phyloP scores from a whole-genome alignment of 2,329 filamentous ascomycete species.

The Coniochaeta hoffmannii region DNA sequence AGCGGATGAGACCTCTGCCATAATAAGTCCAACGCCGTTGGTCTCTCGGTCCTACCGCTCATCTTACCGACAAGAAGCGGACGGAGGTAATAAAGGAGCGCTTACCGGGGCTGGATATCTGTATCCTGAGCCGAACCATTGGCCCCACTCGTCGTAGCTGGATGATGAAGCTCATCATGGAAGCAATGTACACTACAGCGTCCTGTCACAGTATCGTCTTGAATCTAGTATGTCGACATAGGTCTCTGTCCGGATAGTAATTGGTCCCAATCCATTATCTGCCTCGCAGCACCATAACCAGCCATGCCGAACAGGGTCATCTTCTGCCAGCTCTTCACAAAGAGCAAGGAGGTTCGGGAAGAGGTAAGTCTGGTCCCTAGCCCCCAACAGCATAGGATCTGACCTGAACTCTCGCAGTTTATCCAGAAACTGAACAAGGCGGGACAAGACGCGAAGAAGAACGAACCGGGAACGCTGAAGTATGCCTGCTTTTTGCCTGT shows the following conservation, averaged over 20 bases:
- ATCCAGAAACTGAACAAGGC: conserved; percentile 9
- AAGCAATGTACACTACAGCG: background rate
- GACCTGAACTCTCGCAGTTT: conserved; percentile 5
- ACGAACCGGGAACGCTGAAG: conserved; percentile 14
- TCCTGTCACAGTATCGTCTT: no score
- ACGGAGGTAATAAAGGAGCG: background rate
- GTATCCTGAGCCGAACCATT: background rate
- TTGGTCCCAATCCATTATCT: no score
- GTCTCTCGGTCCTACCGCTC: no score
- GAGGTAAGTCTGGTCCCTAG: background rate
- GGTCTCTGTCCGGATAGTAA: background rate
- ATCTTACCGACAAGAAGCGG: background rate
- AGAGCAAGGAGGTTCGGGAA: conserved; percentile 1
- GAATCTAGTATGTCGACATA: no score
- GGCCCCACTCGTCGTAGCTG: background rate
- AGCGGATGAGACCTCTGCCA: no score
- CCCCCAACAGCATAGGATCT: background rate
- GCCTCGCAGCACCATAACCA: background rate
- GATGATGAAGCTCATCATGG: background rate
- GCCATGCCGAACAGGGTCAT: background rate
- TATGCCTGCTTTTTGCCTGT: conserved; percentile 19
- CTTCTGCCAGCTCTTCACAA: background rate
- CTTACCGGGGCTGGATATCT: background rate
- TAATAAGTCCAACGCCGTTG: no score
- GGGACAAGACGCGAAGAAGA: conserved; percentile 8